Conservation (phyloP, 345 rosid species). For the Laguncularia racemosa region DNA sequence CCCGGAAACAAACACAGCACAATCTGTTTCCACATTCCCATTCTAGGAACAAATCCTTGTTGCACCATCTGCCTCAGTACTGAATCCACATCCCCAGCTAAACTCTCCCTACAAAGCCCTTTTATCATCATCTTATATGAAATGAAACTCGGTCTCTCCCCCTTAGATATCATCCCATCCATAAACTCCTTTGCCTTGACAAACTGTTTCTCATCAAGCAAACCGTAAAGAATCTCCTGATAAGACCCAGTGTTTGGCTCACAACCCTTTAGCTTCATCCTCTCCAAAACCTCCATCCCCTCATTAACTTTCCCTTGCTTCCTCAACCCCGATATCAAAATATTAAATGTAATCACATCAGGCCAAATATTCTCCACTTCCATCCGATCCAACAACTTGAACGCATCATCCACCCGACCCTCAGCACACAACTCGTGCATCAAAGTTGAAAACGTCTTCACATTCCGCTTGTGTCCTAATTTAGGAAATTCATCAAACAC, state of each 20-base stretch:
- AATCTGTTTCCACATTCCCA: slow-evolving; percentile 63
- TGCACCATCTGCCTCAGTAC: slow-evolving; percentile 62
- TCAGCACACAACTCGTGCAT: slow-evolving; percentile 57
- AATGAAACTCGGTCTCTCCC: slow-evolving; percentile 52
- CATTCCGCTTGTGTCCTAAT: slow-evolving; percentile 58
- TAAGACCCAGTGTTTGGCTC: slow-evolving; percentile 65
- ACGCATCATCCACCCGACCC: slow-evolving; percentile 59
- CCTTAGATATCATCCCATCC: slow-evolving; percentile 48
- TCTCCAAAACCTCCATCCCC: slow-evolving; percentile 47
- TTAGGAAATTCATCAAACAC: slow-evolving; percentile 96
- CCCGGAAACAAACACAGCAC: slow-evolving; percentile 24
- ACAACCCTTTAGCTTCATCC: slow-evolving; percentile 60
- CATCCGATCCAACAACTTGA: slow-evolving; percentile 56
- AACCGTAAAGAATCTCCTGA: slow-evolving; percentile 74
- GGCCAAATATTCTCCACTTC: slow-evolving; percentile 60
- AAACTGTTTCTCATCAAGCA: slow-evolving; percentile 49
- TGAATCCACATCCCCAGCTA: slow-evolving; percentile 54
- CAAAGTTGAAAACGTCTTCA: slow-evolving; percentile 65
- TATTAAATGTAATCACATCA: slow-evolving; percentile 66
- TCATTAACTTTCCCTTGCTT: slow-evolving; percentile 68
- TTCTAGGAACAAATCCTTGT: slow-evolving; percentile 73
- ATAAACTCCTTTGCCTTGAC: slow-evolving; percentile 49
- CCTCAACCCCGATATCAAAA: slow-evolving; percentile 80
- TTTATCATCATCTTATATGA: slow-evolving; percentile 57
- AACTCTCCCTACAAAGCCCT: slow-evolving; percentile 46